Evolutionary conservation across 2,329 filamentous ascomycete species (phyloP).

Genomic region (Aspergillus niger): DNA sequence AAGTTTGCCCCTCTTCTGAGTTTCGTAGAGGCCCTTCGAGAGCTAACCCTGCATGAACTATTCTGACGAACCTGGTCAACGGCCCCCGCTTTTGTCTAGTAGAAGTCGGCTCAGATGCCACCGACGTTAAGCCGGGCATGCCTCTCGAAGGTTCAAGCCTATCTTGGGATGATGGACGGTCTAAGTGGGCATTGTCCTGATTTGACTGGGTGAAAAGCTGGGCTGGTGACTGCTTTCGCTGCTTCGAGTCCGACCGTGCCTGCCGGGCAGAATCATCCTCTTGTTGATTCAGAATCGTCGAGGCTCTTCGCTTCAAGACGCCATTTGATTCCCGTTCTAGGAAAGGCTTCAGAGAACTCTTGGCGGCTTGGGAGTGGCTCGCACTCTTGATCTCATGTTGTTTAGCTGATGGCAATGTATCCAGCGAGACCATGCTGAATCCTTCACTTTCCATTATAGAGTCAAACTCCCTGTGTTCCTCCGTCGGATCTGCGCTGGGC

Average conservation of each 20-base stretch:
- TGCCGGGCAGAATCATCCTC: constrained; percentile 19
- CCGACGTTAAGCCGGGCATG: constrained; percentile 18
- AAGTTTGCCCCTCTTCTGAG: constrained; percentile 6
- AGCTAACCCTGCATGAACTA: constrained; percentile 42
- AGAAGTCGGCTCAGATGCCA: constrained; percentile 10
- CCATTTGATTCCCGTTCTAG: constrained; percentile 31
- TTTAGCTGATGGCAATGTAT: constrained; percentile 54
- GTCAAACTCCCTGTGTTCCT: constrained; percentile 53
- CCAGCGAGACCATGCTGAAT: constrained; percentile 60
- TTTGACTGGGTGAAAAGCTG: neutral
- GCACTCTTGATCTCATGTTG: constrained; percentile 40
- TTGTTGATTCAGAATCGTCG: constrained; percentile 18
- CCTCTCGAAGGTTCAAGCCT: constrained; percentile 10
- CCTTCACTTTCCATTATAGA: constrained; percentile 60
- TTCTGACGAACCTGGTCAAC: constrained; percentile 32
- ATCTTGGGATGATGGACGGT: constrained; percentile 1
- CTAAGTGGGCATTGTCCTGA: neutral
- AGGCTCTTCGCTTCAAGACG: constrained; percentile 30
- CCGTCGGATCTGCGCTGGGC: constrained; percentile 37
- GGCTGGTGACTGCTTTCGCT: neutral
- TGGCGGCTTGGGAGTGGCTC: constrained; percentile 30
- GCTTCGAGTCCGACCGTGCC: constrained; percentile 8
- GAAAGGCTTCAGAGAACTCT: constrained; percentile 31
- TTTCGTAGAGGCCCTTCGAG: constrained; percentile 38
- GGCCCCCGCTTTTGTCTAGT: constrained; percentile 20